Evolutionary conservation across 345 rosid species (phyloP).

Genomic region (Diplotaxis tenuifolia): DNA sequence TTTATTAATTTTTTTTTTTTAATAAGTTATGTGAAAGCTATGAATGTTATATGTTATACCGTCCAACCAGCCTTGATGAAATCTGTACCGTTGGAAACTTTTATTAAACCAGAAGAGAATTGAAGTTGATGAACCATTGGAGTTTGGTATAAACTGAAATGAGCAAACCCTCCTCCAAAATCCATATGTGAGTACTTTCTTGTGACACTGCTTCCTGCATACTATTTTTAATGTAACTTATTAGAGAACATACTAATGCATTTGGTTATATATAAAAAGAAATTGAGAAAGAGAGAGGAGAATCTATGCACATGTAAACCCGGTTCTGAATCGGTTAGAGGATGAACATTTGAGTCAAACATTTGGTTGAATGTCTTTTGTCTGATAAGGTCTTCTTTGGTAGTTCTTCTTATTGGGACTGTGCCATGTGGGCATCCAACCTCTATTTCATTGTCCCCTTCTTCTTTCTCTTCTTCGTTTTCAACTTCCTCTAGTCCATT

Average conservation of each 20-base stretch:
- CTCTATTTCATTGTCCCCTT: not conserved
- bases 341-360: not conserved
- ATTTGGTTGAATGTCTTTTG: conserved; percentile 17
- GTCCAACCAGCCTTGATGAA: conserved; percentile 32
- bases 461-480: not conserved
- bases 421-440: conserved; percentile 42
- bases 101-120: conserved; percentile 20
- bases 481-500: not conserved
- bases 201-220: conserved; percentile 11
- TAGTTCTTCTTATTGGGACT: conserved; percentile 38
- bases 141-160: conserved; percentile 11
- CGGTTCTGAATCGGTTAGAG: conserved; percentile 7
- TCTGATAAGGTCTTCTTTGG: conserved; percentile 36
- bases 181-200: not conserved
- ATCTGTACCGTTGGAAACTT: conserved; percentile 28
- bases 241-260: not conserved
- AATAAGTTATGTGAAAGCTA: not conserved
- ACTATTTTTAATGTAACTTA: conserved; percentile 4
- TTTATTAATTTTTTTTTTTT: not conserved
- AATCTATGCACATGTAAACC: conserved; percentile 28
- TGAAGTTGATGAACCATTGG: conserved; percentile 15
- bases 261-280: not conserved
- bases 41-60: conserved; percentile 7
- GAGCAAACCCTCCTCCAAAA: conserved; percentile 12
- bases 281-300: not conserved